phyloP scores from a whole-genome alignment of 129 eudicot species.

The Centaurea solstitialis region DNA sequence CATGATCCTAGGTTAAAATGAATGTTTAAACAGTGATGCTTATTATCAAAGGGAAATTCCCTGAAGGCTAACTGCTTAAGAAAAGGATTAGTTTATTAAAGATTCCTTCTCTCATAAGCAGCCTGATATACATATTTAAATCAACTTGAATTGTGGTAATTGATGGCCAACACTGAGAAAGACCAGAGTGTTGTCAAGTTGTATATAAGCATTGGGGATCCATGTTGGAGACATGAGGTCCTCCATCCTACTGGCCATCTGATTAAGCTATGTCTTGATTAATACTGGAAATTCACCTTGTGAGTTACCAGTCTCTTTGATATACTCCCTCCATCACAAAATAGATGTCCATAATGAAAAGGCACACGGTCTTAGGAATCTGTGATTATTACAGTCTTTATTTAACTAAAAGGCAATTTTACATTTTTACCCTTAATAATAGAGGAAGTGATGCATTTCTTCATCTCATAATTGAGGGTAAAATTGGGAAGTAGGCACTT shows the following conservation, averaged over 20 bases:
- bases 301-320: not conserved
- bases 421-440: not conserved
- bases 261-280: not conserved
- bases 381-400: not conserved
- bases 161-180: not conserved
- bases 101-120: not conserved
- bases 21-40: not conserved
- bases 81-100: not conserved
- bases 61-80: not conserved
- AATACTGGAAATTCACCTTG: not conserved
- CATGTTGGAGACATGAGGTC: not conserved
- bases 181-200: not conserved
- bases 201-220: not conserved
- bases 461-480: not conserved
- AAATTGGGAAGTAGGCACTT: not conserved
- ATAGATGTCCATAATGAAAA: not conserved
- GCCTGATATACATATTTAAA: not conserved
- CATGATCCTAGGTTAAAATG: slow-evolving; percentile 1
- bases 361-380: not conserved
- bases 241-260: not conserved
- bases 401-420: not conserved
- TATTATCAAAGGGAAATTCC: not conserved
- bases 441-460: not conserved
- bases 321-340: not conserved
- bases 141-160: not conserved